Conservation (phyloP, 805 yeast species). For the Metschnikowia amazonensis region DNA sequence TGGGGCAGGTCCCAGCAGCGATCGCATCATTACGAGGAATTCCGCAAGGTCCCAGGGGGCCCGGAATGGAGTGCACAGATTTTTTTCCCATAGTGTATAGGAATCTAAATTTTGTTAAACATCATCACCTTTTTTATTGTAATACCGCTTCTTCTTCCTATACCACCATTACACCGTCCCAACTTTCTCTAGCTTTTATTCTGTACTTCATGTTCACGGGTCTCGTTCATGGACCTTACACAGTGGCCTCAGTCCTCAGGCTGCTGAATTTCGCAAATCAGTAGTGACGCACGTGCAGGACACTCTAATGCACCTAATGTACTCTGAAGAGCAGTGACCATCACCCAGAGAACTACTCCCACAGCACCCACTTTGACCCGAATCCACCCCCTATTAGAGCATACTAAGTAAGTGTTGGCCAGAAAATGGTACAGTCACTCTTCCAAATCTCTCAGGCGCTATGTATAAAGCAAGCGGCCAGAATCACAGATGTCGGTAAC, state of each 20-base stretch:
- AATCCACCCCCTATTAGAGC: no score
- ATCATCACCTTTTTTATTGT: no score
- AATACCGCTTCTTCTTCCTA: no score
- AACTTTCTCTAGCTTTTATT: no score
- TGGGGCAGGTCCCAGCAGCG: background rate
- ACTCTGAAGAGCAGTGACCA: background rate
- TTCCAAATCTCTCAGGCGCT: constrained; percentile 13
- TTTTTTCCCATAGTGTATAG: no score
- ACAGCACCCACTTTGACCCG: background rate
- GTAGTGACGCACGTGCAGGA: background rate
- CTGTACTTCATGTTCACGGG: no score
- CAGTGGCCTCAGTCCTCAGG: no score
- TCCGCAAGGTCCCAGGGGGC: background rate
- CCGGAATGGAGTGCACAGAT: background rate
- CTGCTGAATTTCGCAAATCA: background rate
- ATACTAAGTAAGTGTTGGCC: no score
- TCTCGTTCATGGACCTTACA: no score
- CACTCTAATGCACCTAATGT: background rate
- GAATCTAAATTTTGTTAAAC: no score
- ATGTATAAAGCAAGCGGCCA: constrained; percentile 16
- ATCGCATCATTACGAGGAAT: background rate
- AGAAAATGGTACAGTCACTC: constrained; percentile 14
- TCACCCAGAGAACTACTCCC: background rate
- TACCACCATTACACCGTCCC: no score
- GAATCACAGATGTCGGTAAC: constrained; percentile 19